Evolutionary conservation across 257 asterid species (phyloP), one percentile per base, ranked within the genome.

Genomic region (Marsdenia floribunda): DNA sequence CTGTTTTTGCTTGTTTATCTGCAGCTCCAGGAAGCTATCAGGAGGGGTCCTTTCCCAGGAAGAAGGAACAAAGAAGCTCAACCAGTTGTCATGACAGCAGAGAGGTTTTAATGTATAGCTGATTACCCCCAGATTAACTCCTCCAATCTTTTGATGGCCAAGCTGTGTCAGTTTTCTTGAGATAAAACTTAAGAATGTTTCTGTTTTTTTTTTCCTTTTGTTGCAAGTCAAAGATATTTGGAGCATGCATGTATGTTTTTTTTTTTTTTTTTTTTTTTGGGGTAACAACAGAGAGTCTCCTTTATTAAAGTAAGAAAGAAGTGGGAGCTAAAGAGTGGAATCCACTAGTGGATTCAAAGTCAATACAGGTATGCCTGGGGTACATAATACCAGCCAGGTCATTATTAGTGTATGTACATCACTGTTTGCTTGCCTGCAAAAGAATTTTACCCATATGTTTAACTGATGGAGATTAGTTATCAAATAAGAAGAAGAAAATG

Each of bases 11-110:
- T 29, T 29, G 33, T 1, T 29, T 29, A 29, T 21, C 22, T 86
- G 80, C 93, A 94, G 99, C 87, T 92, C 54, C 85, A 88, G 79
- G 96, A 90, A 84, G 93, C 98, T 72, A 85, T 95, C 76, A 82
- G 74, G 82, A 90, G 89, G 81, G 99, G 99, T 24, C 98, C 99
- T 76, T 95, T 85, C 76, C 83, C 79, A 6, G 91, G 79, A 24
- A 88, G 87, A 80, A 88, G 81, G 81, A 90, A 49, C 9, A 66
- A 75, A 21, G 98, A 92, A 87, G 91, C 96, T 83, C 99, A 92
- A 79, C 96, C 98, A 16, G 37, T 77, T 21, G 99, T 95, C 19
- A 15, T 33, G 79, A 95, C 99, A 2, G 98, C 93, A 5, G 97
- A 95, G 49, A 83, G 99, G 71, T 92, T 92, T 78, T 93, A 82